Conservation (phyloP, 1,284 basidiomycete species). For the Apiotrichum veenhuisii region DNA sequence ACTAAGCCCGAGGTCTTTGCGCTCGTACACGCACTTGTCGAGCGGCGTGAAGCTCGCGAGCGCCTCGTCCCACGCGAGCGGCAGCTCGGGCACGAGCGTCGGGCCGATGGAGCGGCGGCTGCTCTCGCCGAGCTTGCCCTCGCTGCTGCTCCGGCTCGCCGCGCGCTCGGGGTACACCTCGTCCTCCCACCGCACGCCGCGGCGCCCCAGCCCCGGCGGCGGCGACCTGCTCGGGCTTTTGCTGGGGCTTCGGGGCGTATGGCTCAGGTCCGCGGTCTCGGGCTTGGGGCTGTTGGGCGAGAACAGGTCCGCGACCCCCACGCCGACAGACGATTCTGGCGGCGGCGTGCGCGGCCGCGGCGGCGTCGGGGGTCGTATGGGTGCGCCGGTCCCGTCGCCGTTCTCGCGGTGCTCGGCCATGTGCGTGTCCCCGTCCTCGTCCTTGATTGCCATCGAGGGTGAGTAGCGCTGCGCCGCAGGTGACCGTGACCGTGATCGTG, state of each 20-base stretch:
- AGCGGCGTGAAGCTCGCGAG: slow-evolving; percentile 71
- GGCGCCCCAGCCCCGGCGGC: neutral
- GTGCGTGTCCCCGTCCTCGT: no score
- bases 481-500: no score
- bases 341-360: neutral
- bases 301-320: neutral
- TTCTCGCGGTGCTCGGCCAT: no score
- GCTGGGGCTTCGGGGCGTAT: neutral
- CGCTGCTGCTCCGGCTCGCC: no score
- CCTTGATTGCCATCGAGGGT: no score
- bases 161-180: neutral
- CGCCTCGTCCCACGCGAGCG: slow-evolving; percentile 69
- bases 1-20: slow-evolving; percentile 77
- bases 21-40: slow-evolving; percentile 78
- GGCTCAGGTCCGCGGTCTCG: neutral
- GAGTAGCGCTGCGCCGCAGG: no score
- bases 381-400: no score
- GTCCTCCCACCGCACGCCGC: slow-evolving; percentile 6
- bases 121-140: neutral
- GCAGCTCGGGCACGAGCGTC: slow-evolving; percentile 68
- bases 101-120: slow-evolving; percentile 11
- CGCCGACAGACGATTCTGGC: neutral
- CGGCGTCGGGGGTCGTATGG: neutral
- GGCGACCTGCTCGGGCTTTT: neutral
- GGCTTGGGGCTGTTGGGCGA: slow-evolving; percentile 3